Base-by-base conservation (phyloP, 495 filamentous ascomycete genomes). In the Physcia stellaris region DNA sequence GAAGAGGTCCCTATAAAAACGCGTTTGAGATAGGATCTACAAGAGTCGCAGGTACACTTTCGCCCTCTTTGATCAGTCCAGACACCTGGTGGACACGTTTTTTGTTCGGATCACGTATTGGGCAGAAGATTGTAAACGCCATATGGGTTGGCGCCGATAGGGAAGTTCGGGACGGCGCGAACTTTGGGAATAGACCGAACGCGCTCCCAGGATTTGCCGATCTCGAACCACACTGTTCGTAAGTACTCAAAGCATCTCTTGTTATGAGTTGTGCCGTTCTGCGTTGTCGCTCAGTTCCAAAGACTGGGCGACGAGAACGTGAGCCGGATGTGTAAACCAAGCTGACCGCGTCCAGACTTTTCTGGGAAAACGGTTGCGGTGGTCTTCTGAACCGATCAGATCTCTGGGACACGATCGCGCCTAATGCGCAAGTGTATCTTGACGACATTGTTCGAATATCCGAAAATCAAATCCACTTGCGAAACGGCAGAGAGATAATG, bases 321-420 rank as follows among this genome's bases (percentile, higher is more conserved):
- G n/a, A n/a, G n/a, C n/a, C n/a, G n/a, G n/a, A n/a, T n/a, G n/a
- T n/a, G n/a, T n/a, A n/a, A n/a, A n/a, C n/a, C n/a, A n/a, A n/a
- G n/a, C n/a, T n/a, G n/a, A n/a, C n/a, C n/a, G n/a, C n/a, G n/a
- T n/a, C 40, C 34, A 61, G 53, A 17, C 38, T 63, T 12, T 63
- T 66, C 42, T 66, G 59, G 58, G 49, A 56, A 24, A 66, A 56
- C 35, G 54, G 46, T 26, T 51, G 49, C 15, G 43, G 43, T 22
- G 63, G 60, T 18, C 32, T 63, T 4, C 39, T 55, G 26, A 51
- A 61, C 19, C 51, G 53, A 18, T 39, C 33, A 7, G 58, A 66
- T 37, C 66, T 63, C 41, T 66, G 48, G 46, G 50, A 57, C 30
- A 48, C 49, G n/a, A 38, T 66, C 13, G 56, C 60, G 3, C 43